Base-by-base conservation (phyloP, 1,139 yeast genomes). In the Debaryomycetaceae sp. region DNA sequence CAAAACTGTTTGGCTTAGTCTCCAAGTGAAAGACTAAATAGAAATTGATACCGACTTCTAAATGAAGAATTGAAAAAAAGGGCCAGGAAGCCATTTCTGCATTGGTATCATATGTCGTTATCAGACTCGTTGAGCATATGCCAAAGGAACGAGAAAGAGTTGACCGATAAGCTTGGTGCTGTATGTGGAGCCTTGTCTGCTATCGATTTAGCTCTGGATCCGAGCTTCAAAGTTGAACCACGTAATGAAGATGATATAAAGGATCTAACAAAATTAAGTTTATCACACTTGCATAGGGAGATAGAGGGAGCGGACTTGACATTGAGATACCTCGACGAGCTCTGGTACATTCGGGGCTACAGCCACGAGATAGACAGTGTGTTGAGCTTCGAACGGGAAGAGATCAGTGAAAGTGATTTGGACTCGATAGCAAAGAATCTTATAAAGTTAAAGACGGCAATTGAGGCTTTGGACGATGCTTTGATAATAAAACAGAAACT, bases 331-430 rank as follows among this genome's bases (percentile, higher is more conserved):
- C 53, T 66, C 44, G 58, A 59, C 31, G 52, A 50, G 24, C 51
- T 66, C 27, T 58, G 62, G 62, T 51, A 55, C 6, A 46, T 64
- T 7, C 55, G 54, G 34, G 59, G 55, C 3, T 49, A 60, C 8
- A 44, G 62, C 5, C 47, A 51, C 9, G 68, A 66, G 43, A 58
- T 60, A 14, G 57, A 56, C 36, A 37, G 43, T 7, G 47, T 50
- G 42, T 40, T 45, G 39, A 38, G 40, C 20, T 47, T 39, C 33
- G 53, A 48, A 36, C 40, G 46, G 6, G 53, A 53, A 6, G 48
- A 41, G 17, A 30, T 44, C 14, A 57, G 58, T 34, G 44, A 49
- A 35, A 46, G 41, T 37, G 65, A 59, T 31, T 53, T 63, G 24
- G 57, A 56, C 24, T 47, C 51, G 24, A 44, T 59, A 2, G 40